Evolutionary conservation across 1,284 basidiomycete genomes (phyloP), one percentile per base, ranked within the genome.

Genomic region (Amylostereum areolatum): DNA sequence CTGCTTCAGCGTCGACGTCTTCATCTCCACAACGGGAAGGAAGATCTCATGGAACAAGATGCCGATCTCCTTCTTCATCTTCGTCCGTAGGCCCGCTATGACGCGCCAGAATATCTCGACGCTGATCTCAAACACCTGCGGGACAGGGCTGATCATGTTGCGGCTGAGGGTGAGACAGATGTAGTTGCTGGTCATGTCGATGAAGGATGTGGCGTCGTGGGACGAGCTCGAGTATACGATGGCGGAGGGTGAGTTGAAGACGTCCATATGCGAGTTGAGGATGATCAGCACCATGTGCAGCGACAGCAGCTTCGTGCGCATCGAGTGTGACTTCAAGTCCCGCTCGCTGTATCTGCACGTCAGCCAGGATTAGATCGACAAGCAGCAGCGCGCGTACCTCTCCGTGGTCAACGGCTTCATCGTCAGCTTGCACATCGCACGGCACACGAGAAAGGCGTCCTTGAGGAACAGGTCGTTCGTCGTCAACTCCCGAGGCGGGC

Each of bases 51-150:
- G 97, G 49, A 99, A 70, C 32, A 99, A 75, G 35, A 99, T 95
- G 67, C 98, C 97, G 55, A 99, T 98, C 70, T 99, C 97, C 89
- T 98, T 92, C 83, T 99, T 99, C 55, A 99, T 80, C 70, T 93
- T 97, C 30, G 92, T 93, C 31, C 97, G 81, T 85, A 99, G 88
- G 4, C 92, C 92, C 46, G 88, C 83, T 25, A 99, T 70, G 43
- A 98, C 89, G 57, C 92, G 83, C 94, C 96, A 99, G 68, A 99
- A 99, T 58, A 99, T 97, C 70, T 99, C 97, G 49, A 97, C 95
- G 60, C 92, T 92, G 47, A 96, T 84, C 65, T 99, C 97, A 66
- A 99, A 99, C 24, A 99, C 95, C 66, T 97, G 95, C 18, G 89
- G 88, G 24, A 99, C 92, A 6, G 94, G 85, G 63, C 91, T 95